Conservation (phyloP, 805 yeast species). For the Kuraishia borneana region DNA sequence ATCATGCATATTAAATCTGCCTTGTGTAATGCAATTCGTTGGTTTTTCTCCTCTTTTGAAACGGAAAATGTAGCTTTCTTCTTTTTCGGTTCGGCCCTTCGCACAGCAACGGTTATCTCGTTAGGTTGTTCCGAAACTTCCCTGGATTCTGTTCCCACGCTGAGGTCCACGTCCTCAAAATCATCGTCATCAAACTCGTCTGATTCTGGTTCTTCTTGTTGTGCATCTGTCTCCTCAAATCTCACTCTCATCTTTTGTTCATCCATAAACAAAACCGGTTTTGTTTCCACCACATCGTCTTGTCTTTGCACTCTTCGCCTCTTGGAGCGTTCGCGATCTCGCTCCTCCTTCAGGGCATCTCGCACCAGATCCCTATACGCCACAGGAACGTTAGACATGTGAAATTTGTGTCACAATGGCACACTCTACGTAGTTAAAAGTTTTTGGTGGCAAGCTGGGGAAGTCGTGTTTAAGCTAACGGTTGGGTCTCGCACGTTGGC, state of each 20-base stretch:
- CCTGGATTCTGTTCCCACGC: background rate
- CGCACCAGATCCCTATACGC: background rate
- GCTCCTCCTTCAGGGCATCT: background rate
- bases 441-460: too few relatives aligned
- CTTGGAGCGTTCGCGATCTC: background rate
- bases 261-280: background rate
- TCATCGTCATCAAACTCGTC: slow-evolving; percentile 10
- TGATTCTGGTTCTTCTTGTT: background rate
- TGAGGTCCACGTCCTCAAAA: slow-evolving; percentile 20
- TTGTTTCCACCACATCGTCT: background rate
- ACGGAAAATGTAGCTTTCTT: slow-evolving; percentile 20
- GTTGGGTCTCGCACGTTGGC: too few relatives aligned
- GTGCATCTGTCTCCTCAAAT: background rate
- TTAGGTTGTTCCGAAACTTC: slow-evolving; percentile 1
- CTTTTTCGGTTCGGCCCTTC: slow-evolving; percentile 10
- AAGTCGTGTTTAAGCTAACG: too few relatives aligned
- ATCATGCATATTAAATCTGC: slow-evolving; percentile 46
- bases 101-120: slow-evolving; percentile 3
- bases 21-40: slow-evolving; percentile 47
- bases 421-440: too few relatives aligned
- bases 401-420: too few relatives aligned
- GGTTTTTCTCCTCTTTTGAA: slow-evolving; percentile 41
- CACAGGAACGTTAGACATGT: background rate
- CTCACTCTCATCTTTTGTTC: background rate
- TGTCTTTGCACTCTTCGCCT: background rate